Conservation (phyloP, 164 flowering plant genomes). For the Warburgia ugandensis region DNA sequence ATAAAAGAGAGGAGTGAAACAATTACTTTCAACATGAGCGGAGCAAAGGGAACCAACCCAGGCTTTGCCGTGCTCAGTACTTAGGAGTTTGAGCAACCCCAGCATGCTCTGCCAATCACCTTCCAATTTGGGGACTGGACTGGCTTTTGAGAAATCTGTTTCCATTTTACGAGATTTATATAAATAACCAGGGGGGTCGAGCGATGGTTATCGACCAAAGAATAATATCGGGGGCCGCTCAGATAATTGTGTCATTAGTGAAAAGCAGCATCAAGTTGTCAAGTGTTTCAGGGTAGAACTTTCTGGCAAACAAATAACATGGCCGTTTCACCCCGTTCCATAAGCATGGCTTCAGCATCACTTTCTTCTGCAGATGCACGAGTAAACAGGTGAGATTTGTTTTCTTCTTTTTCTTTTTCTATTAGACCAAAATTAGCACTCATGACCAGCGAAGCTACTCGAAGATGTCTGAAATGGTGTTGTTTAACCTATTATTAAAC, state of each 20-base stretch:
- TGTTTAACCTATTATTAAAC: no score
- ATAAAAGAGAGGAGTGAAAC: no score
- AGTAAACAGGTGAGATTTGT: background rate
- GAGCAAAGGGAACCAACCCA: no score
- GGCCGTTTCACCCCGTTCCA: constrained; percentile 79
- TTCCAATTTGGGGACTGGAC: constrained; percentile 9
- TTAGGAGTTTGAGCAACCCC: no score
- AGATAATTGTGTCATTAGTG: constrained; percentile 51
- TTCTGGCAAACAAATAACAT: constrained; percentile 73
- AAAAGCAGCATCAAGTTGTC: constrained; percentile 46
- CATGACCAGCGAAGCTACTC: no score
- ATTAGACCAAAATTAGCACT: background rate
- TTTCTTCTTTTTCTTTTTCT: background rate
- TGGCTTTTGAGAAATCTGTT: constrained; percentile 15
- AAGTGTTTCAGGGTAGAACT: constrained; percentile 58
- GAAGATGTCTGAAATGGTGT: background rate
- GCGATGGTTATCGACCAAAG: constrained; percentile 41
- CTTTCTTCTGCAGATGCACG: constrained; percentile 31
- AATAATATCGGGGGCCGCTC: constrained; percentile 25
- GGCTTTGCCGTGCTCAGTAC: no score
- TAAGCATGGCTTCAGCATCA: constrained; percentile 39
- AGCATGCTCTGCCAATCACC: constrained; percentile 25
- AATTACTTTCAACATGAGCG: no score
- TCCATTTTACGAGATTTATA: constrained; percentile 23
- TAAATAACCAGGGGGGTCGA: constrained; percentile 22